Evolutionary conservation across 148 eudicot genomes (phyloP).

Genomic region (Silene conica): DNA sequence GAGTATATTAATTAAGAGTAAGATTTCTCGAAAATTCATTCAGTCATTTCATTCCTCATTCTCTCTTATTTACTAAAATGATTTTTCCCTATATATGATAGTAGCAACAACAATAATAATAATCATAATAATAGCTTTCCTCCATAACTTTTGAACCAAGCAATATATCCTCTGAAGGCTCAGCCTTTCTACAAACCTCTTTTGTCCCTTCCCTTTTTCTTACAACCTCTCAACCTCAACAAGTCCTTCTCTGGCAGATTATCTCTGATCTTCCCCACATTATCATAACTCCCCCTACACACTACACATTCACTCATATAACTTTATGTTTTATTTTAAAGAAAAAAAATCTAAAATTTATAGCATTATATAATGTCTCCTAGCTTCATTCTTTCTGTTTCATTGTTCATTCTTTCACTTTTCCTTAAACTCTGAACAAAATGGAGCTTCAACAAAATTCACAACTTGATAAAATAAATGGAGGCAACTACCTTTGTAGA

Average conservation of each 20-base stretch:
- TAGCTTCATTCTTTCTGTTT: constrained; percentile 8
- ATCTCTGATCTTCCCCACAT: constrained; percentile 44
- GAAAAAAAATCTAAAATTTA: no score
- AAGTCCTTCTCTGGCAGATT: constrained; percentile 90
- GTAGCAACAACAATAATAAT: neutral
- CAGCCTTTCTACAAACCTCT: constrained; percentile 57
- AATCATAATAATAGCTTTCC: constrained; percentile 29
- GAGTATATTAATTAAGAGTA: no score
- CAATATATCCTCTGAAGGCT: constrained; percentile 39
- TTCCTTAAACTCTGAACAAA: constrained; percentile 26
- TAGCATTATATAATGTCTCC: constrained; percentile 3
- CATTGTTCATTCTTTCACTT: neutral
- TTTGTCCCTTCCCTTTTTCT: constrained; percentile 83
- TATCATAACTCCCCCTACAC: constrained; percentile 16
- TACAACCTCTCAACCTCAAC: constrained; percentile 53
- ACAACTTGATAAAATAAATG: constrained; percentile 17
- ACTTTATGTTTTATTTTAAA: neutral
- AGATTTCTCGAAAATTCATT: constrained; percentile 23
- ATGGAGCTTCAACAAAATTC: constrained; percentile 17
- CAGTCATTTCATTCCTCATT: constrained; percentile 36
- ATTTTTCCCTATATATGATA: constrained; percentile 6
- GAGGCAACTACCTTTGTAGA: constrained; percentile 47
- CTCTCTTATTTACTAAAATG: constrained; percentile 14
- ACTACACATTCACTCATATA: constrained; percentile 5
- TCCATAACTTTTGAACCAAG: constrained; percentile 69